Percentiles rank a stretch among this genome's conserved stretches.
These are phyloP conservation scores for Hypomontagnella submonticulosa DNA, from an alignment of 495 filamentous ascomycete genomes.

Conservation along the genomic window DNA sequence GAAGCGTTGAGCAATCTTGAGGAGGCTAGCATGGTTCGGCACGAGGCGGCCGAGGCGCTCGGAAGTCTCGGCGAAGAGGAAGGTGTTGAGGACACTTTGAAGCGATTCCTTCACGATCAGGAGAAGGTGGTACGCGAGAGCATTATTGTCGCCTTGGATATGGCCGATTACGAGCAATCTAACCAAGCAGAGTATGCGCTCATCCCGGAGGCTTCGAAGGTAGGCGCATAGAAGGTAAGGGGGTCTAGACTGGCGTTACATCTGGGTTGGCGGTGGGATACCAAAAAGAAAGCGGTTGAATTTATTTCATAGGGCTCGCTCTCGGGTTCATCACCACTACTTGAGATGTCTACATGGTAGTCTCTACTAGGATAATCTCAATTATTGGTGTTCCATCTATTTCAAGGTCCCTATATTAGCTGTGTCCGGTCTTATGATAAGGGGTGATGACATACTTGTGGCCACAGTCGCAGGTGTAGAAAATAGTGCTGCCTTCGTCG, in stretches of 20 bases:
- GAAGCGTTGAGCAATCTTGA: slow-evolving; percentile 78
- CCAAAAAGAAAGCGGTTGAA: slow-evolving; percentile 36
- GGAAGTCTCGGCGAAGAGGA: slow-evolving; percentile 94
- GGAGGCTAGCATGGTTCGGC: slow-evolving; percentile 94
- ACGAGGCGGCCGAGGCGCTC: slow-evolving; percentile 98
- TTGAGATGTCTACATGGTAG: slow-evolving; percentile 15
- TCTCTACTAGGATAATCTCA: slow-evolving; percentile 48
- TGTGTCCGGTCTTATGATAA: slow-evolving; percentile 2
- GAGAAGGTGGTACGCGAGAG: slow-evolving; percentile 96
- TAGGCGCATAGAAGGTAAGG: slow-evolving; percentile 43
- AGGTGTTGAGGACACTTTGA: slow-evolving; percentile 87
- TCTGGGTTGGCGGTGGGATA: slow-evolving; percentile 34
- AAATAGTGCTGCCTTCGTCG: slow-evolving; percentile 93
- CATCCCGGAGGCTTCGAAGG: slow-evolving; percentile 69
- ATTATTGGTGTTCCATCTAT: slow-evolving; percentile 72
- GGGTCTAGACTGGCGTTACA: slow-evolving; percentile 42
- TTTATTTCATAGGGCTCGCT: slow-evolving; percentile 26
- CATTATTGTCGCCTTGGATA: slow-evolving; percentile 93
- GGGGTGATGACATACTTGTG: slow-evolving; percentile 71
- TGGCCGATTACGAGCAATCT: slow-evolving; percentile 96
- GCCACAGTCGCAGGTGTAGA: slow-evolving; percentile 87
- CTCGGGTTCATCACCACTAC: slow-evolving; percentile 6
- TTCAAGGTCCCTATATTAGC: slow-evolving; percentile 48
- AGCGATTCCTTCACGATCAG: slow-evolving; percentile 84
- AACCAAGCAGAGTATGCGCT: slow-evolving; percentile 90